Conservation (phyloP, 1,139 yeast genomes). For the Blastobotrys ciferrii region DNA sequence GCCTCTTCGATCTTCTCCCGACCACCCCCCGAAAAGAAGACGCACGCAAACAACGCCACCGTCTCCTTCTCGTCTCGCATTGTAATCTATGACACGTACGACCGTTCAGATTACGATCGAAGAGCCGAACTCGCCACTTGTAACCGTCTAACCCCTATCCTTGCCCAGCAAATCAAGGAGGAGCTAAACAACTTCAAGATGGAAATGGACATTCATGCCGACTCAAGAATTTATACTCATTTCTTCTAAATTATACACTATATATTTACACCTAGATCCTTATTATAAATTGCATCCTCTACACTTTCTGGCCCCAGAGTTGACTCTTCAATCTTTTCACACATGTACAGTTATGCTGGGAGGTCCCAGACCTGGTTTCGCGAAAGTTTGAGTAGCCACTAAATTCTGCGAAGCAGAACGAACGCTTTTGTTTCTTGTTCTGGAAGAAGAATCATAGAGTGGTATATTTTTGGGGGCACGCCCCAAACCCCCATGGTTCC, state of each 20-base stretch:
- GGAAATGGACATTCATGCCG: slow-evolving; percentile 79
- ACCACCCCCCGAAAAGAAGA: slow-evolving; percentile 1
- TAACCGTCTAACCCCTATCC: slow-evolving; percentile 80
- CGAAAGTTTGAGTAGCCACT: too few relatives aligned
- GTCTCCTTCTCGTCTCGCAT: slow-evolving; percentile 86
- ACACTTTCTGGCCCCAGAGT: too few relatives aligned
- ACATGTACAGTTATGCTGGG: too few relatives aligned
- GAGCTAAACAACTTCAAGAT: slow-evolving; percentile 71
- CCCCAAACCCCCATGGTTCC: too few relatives aligned
- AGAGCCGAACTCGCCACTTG: slow-evolving; percentile 94
- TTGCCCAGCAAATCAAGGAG: slow-evolving; percentile 85
- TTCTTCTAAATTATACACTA: slow-evolving; percentile 48
- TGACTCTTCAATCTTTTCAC: too few relatives aligned
- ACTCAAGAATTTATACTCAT: slow-evolving; percentile 78
- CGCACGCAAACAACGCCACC: slow-evolving; percentile 15
- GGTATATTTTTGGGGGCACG: too few relatives aligned
- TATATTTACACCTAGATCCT: not conserved
- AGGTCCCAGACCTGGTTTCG: too few relatives aligned
- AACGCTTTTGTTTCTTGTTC: too few relatives aligned
- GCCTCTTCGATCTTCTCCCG: slow-evolving; percentile 3
- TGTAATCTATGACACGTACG: slow-evolving; percentile 81
- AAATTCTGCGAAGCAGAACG: too few relatives aligned
- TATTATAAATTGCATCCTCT: not conserved
- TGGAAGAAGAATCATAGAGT: too few relatives aligned
- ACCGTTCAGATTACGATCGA: slow-evolving; percentile 84